phyloP scores from a whole-genome alignment of 768 basidiomycete species.

The Suillus discolor region DNA sequence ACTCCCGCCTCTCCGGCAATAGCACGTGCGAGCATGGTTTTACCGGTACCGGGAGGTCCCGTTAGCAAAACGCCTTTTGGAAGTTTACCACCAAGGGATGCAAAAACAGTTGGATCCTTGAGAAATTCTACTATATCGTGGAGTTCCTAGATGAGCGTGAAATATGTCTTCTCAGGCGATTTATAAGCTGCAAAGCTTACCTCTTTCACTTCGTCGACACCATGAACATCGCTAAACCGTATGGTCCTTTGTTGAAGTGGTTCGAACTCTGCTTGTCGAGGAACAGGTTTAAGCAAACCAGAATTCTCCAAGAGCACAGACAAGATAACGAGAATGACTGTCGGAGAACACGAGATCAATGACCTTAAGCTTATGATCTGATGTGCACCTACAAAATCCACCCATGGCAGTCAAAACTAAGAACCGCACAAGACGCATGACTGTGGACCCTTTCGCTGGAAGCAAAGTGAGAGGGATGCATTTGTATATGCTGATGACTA shows the following conservation, averaged over 20 bases:
- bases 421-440: constrained; percentile 65
- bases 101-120: constrained; percentile 89
- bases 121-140: constrained; percentile 95
- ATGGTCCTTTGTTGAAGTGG: constrained; percentile 79
- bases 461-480: background rate
- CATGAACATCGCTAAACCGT: constrained; percentile 95
- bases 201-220: constrained; percentile 95
- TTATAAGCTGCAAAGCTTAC: constrained; percentile 40
- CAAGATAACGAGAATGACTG: constrained; percentile 83
- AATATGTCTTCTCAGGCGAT: background rate
- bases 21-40: constrained; percentile 85
- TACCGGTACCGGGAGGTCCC: constrained; percentile 91
- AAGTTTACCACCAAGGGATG: constrained; percentile 88
- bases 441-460: constrained; percentile 69
- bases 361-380: background rate
- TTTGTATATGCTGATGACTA: constrained; percentile 16
- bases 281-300: constrained; percentile 88
- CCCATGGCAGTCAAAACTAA: constrained; percentile 55
- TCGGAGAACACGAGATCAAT: background rate
- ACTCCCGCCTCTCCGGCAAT: constrained; percentile 98
- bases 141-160: constrained; percentile 60
- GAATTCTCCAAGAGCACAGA: constrained; percentile 92
- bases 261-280: constrained; percentile 80
- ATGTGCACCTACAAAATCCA: constrained; percentile 62
- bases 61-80: constrained; percentile 92